Evolutionary conservation across 495 filamentous ascomycete species (phyloP).

Genomic region (Hypoxylon cercidicola): DNA sequence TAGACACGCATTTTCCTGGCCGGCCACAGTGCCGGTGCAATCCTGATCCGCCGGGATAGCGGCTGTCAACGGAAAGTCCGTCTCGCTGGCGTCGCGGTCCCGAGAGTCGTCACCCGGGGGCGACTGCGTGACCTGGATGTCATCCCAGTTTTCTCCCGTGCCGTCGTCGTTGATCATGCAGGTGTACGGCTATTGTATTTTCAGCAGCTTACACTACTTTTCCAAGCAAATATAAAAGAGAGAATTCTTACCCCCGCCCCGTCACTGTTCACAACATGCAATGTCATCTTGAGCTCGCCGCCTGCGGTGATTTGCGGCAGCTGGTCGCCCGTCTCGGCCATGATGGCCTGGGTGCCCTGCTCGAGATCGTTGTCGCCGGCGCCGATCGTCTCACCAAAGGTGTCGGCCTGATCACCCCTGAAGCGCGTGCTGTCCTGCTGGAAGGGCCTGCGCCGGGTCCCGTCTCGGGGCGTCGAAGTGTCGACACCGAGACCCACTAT

Average conservation of each 20-base stretch:
- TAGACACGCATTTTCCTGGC: constrained; percentile 62
- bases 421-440: constrained; percentile 66
- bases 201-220: too few species aligned
- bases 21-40: constrained; percentile 64
- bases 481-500: constrained; percentile 58
- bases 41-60: constrained; percentile 58
- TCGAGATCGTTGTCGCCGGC: constrained; percentile 60
- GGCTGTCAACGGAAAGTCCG: constrained; percentile 57
- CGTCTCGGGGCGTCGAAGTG: constrained; percentile 61
- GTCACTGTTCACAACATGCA: constrained; percentile 63
- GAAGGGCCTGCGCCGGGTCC: constrained; percentile 62
- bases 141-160: constrained; percentile 55
- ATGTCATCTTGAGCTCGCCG: constrained; percentile 61
- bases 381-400: constrained; percentile 55
- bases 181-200: constrained; percentile 54
- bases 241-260: too few species aligned
- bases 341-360: constrained; percentile 57
- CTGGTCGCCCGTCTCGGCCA: constrained; percentile 55
- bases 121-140: constrained; percentile 51
- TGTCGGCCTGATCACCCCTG: constrained; percentile 53
- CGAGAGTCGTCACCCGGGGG: constrained; percentile 50
- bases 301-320: constrained; percentile 61
- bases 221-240: too few species aligned
- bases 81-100: constrained; percentile 47
- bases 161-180: constrained; percentile 63